phyloP scores from a whole-genome alignment of 1,139 yeast genomes.

The Chernovozyma aurita region DNA sequence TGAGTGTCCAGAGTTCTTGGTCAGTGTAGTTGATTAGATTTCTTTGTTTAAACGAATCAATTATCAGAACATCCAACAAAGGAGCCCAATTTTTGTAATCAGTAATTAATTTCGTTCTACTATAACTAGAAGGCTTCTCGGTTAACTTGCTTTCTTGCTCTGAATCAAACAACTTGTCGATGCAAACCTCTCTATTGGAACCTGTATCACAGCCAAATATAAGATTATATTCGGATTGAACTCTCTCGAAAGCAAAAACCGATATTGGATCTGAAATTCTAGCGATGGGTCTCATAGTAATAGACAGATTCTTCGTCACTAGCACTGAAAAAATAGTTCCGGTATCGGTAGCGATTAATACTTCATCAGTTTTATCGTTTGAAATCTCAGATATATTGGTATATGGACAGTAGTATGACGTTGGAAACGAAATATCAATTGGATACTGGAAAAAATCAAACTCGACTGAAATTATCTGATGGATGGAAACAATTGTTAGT shows the following conservation, averaged over 20 bases:
- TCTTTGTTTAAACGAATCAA: constrained; percentile 22
- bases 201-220: constrained; percentile 34
- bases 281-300: constrained; percentile 17
- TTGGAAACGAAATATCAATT: constrained; percentile 31
- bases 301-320: constrained; percentile 10
- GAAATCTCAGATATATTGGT: constrained; percentile 13
- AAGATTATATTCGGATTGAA: constrained; percentile 16
- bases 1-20: constrained; percentile 45
- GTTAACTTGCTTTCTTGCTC: too few species aligned
- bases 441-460: constrained; percentile 25
- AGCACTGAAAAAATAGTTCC: constrained; percentile 37
- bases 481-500: constrained; percentile 31
- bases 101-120: constrained; percentile 11
- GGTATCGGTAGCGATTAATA: constrained; percentile 36
- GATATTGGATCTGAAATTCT: constrained; percentile 31
- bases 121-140: constrained; percentile 11
- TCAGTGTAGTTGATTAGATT: constrained; percentile 15
- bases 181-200: constrained; percentile 24
- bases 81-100: constrained; percentile 51
- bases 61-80: constrained; percentile 34
- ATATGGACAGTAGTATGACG: constrained; percentile 27
- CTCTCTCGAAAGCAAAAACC: constrained; percentile 25
- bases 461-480: constrained; percentile 45
- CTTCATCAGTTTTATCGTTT: constrained; percentile 35
- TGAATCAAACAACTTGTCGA: constrained; percentile 14